These are phyloP conservation scores for Arthrobotrys iridis DNA, from an alignment of 2,329 filamentous ascomycete genomes.

Conservation along the genomic window DNA sequence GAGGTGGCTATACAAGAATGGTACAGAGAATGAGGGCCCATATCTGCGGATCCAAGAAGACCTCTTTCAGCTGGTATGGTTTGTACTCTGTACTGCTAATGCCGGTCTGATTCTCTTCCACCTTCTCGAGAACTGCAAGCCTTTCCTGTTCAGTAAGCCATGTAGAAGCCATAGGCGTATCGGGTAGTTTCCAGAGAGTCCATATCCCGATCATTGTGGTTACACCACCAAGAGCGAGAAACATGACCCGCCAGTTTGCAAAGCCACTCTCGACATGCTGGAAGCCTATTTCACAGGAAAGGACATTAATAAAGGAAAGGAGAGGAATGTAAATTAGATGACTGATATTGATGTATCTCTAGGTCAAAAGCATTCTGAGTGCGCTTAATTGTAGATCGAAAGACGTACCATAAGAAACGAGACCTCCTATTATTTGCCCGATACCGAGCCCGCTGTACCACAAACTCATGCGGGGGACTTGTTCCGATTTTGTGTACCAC, in stretches of 20 bases:
- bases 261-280: constrained; percentile 64
- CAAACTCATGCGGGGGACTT: constrained; percentile 69
- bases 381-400: background rate
- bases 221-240: constrained; percentile 65
- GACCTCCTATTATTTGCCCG: constrained; percentile 67
- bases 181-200: constrained; percentile 65
- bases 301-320: constrained; percentile 38
- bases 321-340: no score
- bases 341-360: no score
- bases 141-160: constrained; percentile 63
- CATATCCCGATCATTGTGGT: constrained; percentile 63
- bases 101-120: constrained; percentile 70
- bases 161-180: constrained; percentile 65
- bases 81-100: constrained; percentile 68
- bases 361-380: background rate
- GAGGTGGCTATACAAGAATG: constrained; percentile 63
- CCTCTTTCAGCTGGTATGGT: constrained; percentile 66
- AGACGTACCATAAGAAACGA: constrained; percentile 64
- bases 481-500: constrained; percentile 65
- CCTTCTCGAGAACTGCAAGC: constrained; percentile 66
- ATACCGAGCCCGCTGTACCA: constrained; percentile 72
- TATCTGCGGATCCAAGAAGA: constrained; percentile 66
- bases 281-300: constrained; percentile 61
- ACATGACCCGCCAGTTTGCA: constrained; percentile 66
- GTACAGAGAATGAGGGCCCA: constrained; percentile 66